Base-by-base conservation (phyloP, 768 basidiomycete species). In the Rhodosporidiobolus sp. region DNA sequence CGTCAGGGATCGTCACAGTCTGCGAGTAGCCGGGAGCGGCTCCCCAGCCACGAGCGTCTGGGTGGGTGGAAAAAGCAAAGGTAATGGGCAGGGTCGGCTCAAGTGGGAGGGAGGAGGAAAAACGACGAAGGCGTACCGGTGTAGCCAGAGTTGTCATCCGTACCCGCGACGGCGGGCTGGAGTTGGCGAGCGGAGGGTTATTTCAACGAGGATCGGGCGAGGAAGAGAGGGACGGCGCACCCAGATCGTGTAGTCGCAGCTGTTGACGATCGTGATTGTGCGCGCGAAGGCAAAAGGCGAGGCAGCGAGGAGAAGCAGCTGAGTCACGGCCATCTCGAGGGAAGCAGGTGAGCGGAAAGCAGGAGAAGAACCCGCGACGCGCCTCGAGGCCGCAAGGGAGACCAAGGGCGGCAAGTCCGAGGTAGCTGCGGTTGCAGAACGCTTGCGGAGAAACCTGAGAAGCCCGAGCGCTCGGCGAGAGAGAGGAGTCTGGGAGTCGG, bases 181-280 rank as follows among this genome's bases (percentile, higher is more conserved):
- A 19, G 38, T 32, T 9, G n/a, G n/a, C n/a, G n/a, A n/a, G n/a
- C n/a, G n/a, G n/a, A n/a, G n/a, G n/a, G 24, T 16, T 1, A 28
- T 2, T 9, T 17, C n/a, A 46, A n/a, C 4, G 22, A 35, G 34
- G 56, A 35, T 19, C 4, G 57, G 35, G 16, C 20, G 38, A 28
- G 14, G 17, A 32, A 35, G 30, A 22, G 16, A 35, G 28, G 16
- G 20, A 26, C 8, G 28, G 14, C 58, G 5, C 34, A 68, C 67
- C 67, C 67, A 68, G 19, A 68, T 34, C 6, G 60, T 60, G 54
- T 48, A 62, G 26, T 30, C 30, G 35, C 67, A 68, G 24, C 56
- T 52, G 67, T 68, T 68, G 6, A 49, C 62, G 16, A 68, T 54
- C 43, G 38, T 56, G 9, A 68, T 28, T 34, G 54, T 30, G 63